Conservation (phyloP, 352 stramenopile species). For the Pythium periplocum region DNA sequence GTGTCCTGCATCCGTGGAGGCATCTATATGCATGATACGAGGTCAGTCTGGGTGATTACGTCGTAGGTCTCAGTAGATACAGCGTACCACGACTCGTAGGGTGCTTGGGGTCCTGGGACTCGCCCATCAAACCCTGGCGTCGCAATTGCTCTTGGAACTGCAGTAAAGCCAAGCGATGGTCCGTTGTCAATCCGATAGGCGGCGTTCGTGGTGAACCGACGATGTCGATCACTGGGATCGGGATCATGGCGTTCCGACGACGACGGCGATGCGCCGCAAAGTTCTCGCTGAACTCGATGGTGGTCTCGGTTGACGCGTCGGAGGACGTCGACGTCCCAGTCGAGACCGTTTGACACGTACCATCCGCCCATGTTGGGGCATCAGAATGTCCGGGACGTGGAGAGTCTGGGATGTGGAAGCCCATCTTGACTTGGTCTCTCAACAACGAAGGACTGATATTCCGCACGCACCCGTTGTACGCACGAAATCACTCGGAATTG, state of each 20-base stretch:
- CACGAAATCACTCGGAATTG: conserved; percentile 6
- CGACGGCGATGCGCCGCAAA: conserved; percentile 15
- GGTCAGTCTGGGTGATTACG: conserved; percentile 8
- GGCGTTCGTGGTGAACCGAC: conserved; percentile 40
- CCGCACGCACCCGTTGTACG: conserved; percentile 5
- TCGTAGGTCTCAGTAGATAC: background rate
- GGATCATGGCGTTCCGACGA: conserved; percentile 58
- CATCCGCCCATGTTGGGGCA: conserved; percentile 2
- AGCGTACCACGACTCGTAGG: too few relatives aligned
- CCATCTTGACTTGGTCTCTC: conserved; percentile 24
- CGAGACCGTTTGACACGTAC: conserved; percentile 16
- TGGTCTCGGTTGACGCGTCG: conserved; percentile 3
- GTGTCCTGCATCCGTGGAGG: too few relatives aligned
- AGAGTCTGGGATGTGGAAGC: conserved; percentile 64
- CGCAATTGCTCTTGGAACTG: conserved; percentile 28
- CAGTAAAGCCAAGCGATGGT: conserved; percentile 26
- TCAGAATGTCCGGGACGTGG: conserved; percentile 13
- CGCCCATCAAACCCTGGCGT: too few relatives aligned
- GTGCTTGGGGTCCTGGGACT: too few relatives aligned
- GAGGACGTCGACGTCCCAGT: conserved; percentile 13
- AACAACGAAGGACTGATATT: conserved; percentile 6
- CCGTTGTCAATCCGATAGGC: conserved; percentile 25
- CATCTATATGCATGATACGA: too few relatives aligned
- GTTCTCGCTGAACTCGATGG: conserved; percentile 4
- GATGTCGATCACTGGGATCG: conserved; percentile 34